phyloP scores from a whole-genome alignment of 306 rosid genomes.

The Senna siamea region DNA sequence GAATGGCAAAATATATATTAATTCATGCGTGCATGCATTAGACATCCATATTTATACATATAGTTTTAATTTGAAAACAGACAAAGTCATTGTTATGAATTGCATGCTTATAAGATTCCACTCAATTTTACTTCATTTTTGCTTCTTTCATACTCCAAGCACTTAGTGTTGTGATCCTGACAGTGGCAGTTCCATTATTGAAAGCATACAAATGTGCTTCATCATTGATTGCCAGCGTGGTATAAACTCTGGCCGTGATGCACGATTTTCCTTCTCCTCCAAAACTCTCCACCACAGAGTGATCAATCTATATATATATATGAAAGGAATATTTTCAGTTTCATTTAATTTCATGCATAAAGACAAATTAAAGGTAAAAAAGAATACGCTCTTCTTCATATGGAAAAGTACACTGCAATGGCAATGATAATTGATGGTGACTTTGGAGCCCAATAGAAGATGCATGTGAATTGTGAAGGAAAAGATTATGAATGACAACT shows the following conservation, averaged over 20 bases:
- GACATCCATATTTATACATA: no score
- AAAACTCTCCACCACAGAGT: slow-evolving; percentile 66
- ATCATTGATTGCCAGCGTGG: slow-evolving; percentile 54
- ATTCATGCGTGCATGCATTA: no score
- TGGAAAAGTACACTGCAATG: no score
- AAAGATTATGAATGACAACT: no score
- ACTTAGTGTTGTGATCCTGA: slow-evolving; percentile 35
- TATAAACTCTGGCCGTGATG: slow-evolving; percentile 69
- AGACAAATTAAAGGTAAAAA: no score
- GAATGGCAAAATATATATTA: no score
- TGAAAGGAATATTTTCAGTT: no score
- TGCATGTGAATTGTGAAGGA: no score
- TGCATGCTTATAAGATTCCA: neutral
- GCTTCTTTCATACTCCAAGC: slow-evolving; percentile 50
- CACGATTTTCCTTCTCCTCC: slow-evolving; percentile 61
- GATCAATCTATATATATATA: slow-evolving; percentile 57
- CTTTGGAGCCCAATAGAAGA: no score
- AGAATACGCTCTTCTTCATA: neutral
- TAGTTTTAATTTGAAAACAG: no score
- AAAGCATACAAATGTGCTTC: slow-evolving; percentile 54
- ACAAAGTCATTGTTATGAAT: no score
- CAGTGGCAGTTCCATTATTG: slow-evolving; percentile 56
- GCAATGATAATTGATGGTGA: no score
- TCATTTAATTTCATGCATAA: neutral
- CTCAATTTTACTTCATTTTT: slow-evolving; percentile 22